phyloP scores from a whole-genome alignment of 2,329 filamentous ascomycete genomes.

The Penicillium sp. region DNA sequence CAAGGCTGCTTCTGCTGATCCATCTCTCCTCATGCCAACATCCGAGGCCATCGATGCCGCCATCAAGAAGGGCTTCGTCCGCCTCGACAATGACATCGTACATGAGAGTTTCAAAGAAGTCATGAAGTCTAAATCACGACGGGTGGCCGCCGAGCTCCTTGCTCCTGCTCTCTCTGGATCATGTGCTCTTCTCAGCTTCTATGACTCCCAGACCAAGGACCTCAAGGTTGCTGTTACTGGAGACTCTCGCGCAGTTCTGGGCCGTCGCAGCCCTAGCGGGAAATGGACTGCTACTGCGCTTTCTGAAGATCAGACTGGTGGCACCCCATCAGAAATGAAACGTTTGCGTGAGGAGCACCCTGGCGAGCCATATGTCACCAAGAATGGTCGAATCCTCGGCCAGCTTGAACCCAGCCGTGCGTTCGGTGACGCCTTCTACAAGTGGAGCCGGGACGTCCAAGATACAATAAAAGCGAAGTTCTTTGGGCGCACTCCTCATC shows the following conservation, averaged over 20 bases:
- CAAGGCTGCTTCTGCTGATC: slow-evolving; percentile 58
- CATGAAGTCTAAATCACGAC: slow-evolving; percentile 76
- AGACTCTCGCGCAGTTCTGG: slow-evolving; percentile 89
- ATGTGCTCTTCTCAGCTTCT: slow-evolving; percentile 91
- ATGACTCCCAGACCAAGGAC: slow-evolving; percentile 77
- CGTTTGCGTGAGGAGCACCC: slow-evolving; percentile 80
- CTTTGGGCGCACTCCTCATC: slow-evolving; percentile 72
- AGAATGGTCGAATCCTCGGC: slow-evolving; percentile 82
- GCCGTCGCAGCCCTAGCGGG: slow-evolving; percentile 64
- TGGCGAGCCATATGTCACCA: slow-evolving; percentile 75
- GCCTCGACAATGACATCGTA: slow-evolving; percentile 87
- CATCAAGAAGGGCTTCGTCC: slow-evolving; percentile 84
- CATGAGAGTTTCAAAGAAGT: slow-evolving; percentile 88
- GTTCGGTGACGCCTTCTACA: slow-evolving; percentile 94
- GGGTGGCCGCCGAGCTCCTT: slow-evolving; percentile 81
- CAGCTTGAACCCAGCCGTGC: slow-evolving; percentile 86
- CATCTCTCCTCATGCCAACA: slow-evolving; percentile 55
- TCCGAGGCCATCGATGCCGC: slow-evolving; percentile 76
- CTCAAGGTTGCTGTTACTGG: slow-evolving; percentile 91
- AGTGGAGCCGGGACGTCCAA: slow-evolving; percentile 82
- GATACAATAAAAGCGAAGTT: slow-evolving; percentile 73
- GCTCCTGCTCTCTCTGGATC: slow-evolving; percentile 94
- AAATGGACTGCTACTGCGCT: slow-evolving; percentile 89
- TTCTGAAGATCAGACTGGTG: slow-evolving; percentile 88
- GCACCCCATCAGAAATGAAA: slow-evolving; percentile 72